These are phyloP conservation scores for Biscutella laevigata DNA, from an alignment of 441 rosid genomes.

Conservation along the genomic window DNA sequence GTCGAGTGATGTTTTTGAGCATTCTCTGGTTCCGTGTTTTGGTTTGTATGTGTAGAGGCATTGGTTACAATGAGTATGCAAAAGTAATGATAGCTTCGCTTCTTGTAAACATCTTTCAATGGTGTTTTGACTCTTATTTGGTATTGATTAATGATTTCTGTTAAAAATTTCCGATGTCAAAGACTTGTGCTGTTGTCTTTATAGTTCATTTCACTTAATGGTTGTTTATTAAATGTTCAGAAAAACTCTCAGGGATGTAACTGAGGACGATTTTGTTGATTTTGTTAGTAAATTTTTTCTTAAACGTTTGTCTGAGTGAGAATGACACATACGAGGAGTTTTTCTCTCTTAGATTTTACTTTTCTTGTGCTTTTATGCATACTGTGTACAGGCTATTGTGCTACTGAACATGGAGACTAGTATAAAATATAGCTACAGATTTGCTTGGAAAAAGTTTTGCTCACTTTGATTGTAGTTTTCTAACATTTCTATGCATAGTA, in stretches of 20 bases:
- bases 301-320: neutral
- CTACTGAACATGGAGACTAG: too few relatives aligned
- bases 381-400: too few relatives aligned
- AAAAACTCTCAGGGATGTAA: neutral
- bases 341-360: slow-evolving; percentile 9
- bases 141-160: neutral
- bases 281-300: neutral
- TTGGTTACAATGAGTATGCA: neutral
- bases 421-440: too few relatives aligned
- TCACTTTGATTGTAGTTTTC: too few relatives aligned
- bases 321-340: neutral
- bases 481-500: too few relatives aligned
- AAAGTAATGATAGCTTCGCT: neutral
- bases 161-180: neutral
- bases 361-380: neutral
- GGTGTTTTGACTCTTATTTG: too few relatives aligned
- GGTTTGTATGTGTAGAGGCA: neutral
- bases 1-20: neutral
- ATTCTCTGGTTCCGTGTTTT: neutral
- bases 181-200: slow-evolving; percentile 8
- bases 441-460: too few relatives aligned
- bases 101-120: neutral
- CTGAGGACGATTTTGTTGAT: neutral
- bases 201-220: neutral
- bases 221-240: neutral